Conservation (phyloP, 164 flowering plant genomes). For the Vitis labrusca region DNA sequence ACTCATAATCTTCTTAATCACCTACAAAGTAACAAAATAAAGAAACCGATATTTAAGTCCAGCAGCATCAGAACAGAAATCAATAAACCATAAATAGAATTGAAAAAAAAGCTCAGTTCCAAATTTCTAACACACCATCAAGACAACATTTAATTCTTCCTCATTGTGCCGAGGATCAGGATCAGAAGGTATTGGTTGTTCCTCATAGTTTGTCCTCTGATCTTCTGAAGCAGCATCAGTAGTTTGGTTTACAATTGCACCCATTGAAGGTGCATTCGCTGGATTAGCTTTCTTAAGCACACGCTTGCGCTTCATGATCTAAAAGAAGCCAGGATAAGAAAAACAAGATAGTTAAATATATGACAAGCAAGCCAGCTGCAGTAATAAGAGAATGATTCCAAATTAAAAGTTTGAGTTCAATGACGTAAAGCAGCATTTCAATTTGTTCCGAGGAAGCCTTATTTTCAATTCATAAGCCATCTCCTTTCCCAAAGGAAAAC, state of each 20-base stretch:
- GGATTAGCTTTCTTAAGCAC: constrained; percentile 70
- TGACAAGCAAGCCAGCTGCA: too few relatives aligned
- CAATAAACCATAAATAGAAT: background rate
- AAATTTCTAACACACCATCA: constrained; percentile 23
- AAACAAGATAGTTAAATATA: too few relatives aligned
- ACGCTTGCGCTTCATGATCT: constrained; percentile 79
- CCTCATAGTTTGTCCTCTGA: constrained; percentile 27
- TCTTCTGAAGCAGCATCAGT: constrained; percentile 27
- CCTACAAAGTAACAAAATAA: constrained; percentile 37
- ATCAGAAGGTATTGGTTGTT: constrained; percentile 15
- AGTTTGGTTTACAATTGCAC: constrained; percentile 18
- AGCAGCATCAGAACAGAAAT: background rate
- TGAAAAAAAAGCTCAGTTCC: background rate
- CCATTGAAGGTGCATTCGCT: constrained; percentile 26
- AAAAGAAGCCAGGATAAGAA: background rate
- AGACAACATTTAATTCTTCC: constrained; percentile 55
- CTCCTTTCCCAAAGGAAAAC: background rate
- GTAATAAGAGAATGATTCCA: too few relatives aligned
- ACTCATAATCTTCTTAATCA: constrained; percentile 91
- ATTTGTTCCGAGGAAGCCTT: too few relatives aligned
- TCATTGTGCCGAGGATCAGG: constrained; percentile 38
- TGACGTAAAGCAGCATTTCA: too few relatives aligned
- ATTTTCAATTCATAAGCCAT: too few relatives aligned
- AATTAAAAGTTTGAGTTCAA: too few relatives aligned
- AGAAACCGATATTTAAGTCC: background rate